A percentile compares a stretch with the other conserved stretches of the same genome.
Conservation (phyloP, 495 filamentous ascomycete species). For the Staphylotrichum longicolle region DNA sequence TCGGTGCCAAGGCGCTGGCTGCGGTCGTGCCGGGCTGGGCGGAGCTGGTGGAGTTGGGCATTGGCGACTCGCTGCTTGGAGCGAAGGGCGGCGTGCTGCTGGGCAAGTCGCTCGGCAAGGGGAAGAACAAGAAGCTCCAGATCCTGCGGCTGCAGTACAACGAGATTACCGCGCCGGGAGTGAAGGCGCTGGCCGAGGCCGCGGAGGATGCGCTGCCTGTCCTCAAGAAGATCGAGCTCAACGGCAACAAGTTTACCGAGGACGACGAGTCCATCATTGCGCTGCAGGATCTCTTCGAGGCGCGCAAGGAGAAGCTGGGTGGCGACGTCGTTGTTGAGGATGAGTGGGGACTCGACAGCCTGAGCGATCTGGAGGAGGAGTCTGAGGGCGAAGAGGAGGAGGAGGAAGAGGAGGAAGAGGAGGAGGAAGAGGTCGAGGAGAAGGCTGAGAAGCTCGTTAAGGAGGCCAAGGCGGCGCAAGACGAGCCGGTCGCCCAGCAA, state of each 20-base stretch:
- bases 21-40: conserved; percentile 71
- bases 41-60: conserved; percentile 74
- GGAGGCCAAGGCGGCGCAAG: conserved; percentile 70
- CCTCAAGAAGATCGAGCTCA: conserved; percentile 82
- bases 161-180: conserved; percentile 74
- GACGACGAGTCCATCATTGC: conserved; percentile 64
- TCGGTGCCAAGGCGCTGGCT: conserved; percentile 75
- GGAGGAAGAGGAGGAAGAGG: conserved; percentile 62
- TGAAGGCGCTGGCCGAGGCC: conserved; percentile 66
- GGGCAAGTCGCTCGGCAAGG: conserved; percentile 67
- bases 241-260: conserved; percentile 92
- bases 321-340: conserved; percentile 60
- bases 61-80: conserved; percentile 83
- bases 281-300: conserved; percentile 52
- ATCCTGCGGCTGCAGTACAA: conserved; percentile 87
- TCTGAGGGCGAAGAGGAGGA: conserved; percentile 69
- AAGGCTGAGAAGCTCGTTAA: conserved; percentile 62
- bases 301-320: conserved; percentile 60
- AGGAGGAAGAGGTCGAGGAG: conserved; percentile 55
- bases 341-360: conserved; percentile 79
- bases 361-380: conserved; percentile 79
- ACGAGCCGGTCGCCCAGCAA: conserved; percentile 66
- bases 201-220: conserved; percentile 63
- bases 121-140: conserved; percentile 72
- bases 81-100: conserved; percentile 75